Base-by-base conservation (phyloP, 805 yeast species). In the Candida insectorum region DNA sequence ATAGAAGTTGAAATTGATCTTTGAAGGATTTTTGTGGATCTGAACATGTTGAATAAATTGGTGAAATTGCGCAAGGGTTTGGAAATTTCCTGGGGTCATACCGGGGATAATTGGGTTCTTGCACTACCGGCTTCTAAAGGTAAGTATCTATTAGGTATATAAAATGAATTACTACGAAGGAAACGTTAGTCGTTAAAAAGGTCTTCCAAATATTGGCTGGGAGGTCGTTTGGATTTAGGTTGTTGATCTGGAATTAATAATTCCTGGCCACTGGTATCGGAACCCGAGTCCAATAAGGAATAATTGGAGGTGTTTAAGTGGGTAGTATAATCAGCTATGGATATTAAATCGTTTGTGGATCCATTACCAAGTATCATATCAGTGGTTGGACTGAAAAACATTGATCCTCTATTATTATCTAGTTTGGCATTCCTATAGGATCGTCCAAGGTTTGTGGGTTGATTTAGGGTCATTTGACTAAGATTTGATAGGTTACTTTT, bases 361-460 rank as follows among this genome's bases (percentile, higher is more conserved):
- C 6, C n/a, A n/a, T 26, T 26, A 6, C n/a, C 14, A 5, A 33
- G 14, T 8, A 26, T 11, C 5, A 36, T 27, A 19, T 40, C 43
- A 19, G 16, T 34, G 5, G 75, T 72, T 2, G 81, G 81, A 16
- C 78, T 72, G 13, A 75, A 60, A 38, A 71, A 73, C 71, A 75
- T 58, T 4, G 78, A 71, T 8, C 56, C 54, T 39, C 77, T 49
- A 14, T 60, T 52, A 26, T 39, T 41, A 22, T 39, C 37, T 19
- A 35, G 31, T 23, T 46, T 40, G 27, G 55, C 52, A 39, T 58
- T 54, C 16, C 57, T 43, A 34, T 60, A 61, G 5, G 60, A n/a
- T 12, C 58, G 41, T 10, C 64, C 65, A 21, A 36, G 32, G n/a
- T n/a, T n/a, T n/a, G n/a, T n/a, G 8, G 39, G 41, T 24, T 43